Base-by-base conservation (phyloP, 129 eudicot species). In the Erigeron canadensis region DNA sequence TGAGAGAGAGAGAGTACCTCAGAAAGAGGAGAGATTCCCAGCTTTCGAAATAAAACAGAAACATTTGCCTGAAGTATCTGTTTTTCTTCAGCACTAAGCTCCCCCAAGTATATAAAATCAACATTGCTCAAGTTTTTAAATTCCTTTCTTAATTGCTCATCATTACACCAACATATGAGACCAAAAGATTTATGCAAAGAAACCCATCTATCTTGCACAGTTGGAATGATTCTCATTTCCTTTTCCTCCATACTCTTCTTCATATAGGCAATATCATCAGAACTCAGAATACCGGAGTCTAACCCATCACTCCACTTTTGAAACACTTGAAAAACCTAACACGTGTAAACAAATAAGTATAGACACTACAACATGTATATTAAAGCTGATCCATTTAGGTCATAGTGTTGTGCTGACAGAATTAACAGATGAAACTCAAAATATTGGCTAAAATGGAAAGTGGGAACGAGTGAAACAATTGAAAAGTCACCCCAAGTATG, bases 121-220 rank as follows among this genome's bases (percentile, higher is more conserved):
- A 91, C 69, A 75, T 85, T 83, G 47, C 78, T 84, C 19, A 69
- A 77, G 71, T 86, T 77, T 79, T 79, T 80, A 73, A 91, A 91
- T 74, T 91, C 96, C 69, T 80, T 80, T 76, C 73, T 80, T 48
- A 91, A 73, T 28, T 73, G 56, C 28, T 88, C 90, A 66, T 86
- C 92, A 67, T 88, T 82, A 61, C 80, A 88, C 96, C 96, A 91
- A 77, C 96, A 91, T 37, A 88, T 22, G 18, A 91, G 82, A 63
- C 97, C 95, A 75, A 71, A 84, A 3, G 86, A 86, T 38, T 82
- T 67, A 79, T 88, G 86, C 64, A 91, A 82, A 12, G 97, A 91
- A 63, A 91, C 95, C 97, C 97, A 91, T 80, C 81, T 82, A 82
- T 88, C 88, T 80, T 73, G 82, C 43, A 72, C 70, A 21, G 97